Conservation (phyloP, 352 stramenopile species). For the Phytopythium vexans region DNA sequence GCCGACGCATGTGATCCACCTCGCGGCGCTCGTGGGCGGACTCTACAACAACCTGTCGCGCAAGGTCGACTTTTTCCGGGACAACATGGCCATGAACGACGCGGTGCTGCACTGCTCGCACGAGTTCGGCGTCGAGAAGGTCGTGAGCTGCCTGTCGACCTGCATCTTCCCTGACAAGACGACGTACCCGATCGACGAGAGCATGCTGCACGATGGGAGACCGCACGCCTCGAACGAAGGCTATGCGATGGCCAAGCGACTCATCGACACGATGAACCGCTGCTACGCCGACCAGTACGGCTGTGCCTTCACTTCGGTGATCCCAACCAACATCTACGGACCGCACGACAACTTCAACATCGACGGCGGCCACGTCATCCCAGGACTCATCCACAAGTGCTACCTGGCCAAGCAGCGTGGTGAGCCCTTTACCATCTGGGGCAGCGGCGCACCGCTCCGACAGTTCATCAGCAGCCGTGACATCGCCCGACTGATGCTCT, state of each 20-base stretch:
- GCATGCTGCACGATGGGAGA: conserved; percentile 92
- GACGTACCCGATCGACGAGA: conserved; percentile 98
- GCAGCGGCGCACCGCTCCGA: conserved; percentile 91
- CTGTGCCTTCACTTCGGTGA: conserved; percentile 98
- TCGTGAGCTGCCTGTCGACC: conserved; percentile 97
- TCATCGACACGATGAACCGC: conserved; percentile 98
- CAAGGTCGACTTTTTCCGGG: conserved; percentile 98
- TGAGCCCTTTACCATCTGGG: conserved; percentile 94
- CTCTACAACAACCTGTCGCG: conserved; percentile 81
- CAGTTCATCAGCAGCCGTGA: conserved; percentile 98
- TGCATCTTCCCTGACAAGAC: conserved; percentile 99
- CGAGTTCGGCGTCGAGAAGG: conserved; percentile 85
- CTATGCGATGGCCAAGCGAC: conserved; percentile 98
- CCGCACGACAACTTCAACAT: conserved; percentile 98
- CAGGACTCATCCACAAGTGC: conserved; percentile 98
- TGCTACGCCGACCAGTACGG: conserved; percentile 96
- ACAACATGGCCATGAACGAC: conserved; percentile 99
- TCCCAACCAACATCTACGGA: conserved; percentile 99
- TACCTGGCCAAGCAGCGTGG: conserved; percentile 93
- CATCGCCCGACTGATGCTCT: conserved; percentile 93
- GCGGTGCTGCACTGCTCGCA: conserved; percentile 97
- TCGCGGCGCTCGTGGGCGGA: conserved; percentile 94
- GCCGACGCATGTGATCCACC: conserved; percentile 97
- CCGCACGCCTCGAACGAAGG: conserved; percentile 86
- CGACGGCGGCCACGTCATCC: conserved; percentile 96